Evolutionary conservation across 2,329 filamentous ascomycete genomes (phyloP), one percentile per base, ranked within the genome.

Genomic region (Diaporthe eres): DNA sequence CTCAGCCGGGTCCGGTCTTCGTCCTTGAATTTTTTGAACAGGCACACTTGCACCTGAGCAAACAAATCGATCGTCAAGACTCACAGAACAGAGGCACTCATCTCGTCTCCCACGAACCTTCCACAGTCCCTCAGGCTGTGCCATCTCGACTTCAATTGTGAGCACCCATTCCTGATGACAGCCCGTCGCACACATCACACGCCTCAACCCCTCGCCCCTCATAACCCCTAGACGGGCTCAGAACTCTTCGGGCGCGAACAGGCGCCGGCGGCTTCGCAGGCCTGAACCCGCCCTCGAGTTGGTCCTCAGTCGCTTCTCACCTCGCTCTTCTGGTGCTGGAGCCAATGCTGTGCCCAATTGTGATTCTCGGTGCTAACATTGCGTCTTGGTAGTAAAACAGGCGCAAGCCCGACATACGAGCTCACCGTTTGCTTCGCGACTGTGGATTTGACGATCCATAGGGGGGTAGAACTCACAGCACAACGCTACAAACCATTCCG

Each of bases 1-100:
- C n/a, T 28, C 65, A 70, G 63, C 44, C 71, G 44, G 39, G 73
- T 65, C 55, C 67, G 74, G 57, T 71, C 47, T 71, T 75, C 73
- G 71, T 72, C 75, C 75, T 75, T 70, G 75, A 75, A 72, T 77
- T 77, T 77, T 77, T 75, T 77, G 68, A 74, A 61, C 61, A 68
- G 68, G 57, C 53, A 44, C 55, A 73, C 71, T 65, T 47, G 71
- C 71, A 65, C 71, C 60, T 34, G 39, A 49, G 57, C 71, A 73
- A 61, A 42, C 31, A 63, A 25, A 25, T 3, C 19, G 25, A 47
- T 55, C 49, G 28, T 44, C 47, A 73, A 65, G 47, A 53, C 55
- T 42, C 49, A 25, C 47, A 39, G 13, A 51, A 44, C n/a, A 61
- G 71, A 73, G 47, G 53, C 71, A 65, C 49, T 65, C 42, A 65